A percentile compares a stretch with the other conserved stretches of the same genome.
Conservation (phyloP, 139 green algal species). For the Micractinium sp. region DNA sequence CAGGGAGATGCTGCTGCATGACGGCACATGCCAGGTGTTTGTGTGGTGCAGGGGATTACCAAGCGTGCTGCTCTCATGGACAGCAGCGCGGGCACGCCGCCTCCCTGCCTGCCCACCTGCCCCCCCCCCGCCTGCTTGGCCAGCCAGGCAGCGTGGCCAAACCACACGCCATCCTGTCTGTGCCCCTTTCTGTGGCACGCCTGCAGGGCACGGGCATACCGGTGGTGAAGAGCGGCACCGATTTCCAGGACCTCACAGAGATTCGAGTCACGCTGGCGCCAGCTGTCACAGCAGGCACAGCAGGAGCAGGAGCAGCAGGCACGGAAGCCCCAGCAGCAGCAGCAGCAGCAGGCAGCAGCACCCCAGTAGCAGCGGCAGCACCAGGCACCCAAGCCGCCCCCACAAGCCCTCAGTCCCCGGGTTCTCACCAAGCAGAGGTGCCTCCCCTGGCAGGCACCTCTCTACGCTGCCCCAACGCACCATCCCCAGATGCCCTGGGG, state of each 20-base stretch:
- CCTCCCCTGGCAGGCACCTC: background rate
- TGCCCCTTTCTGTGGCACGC: background rate
- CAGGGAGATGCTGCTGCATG: background rate
- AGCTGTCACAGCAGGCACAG: background rate
- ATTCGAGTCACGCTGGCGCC: background rate
- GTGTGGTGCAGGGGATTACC: too few relatives aligned
- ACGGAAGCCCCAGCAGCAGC: background rate
- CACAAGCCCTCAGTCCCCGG: background rate
- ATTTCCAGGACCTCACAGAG: conserved; percentile 20
- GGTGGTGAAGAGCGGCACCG: conserved; percentile 9
- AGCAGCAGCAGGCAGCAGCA: background rate
- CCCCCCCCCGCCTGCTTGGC: too few relatives aligned
- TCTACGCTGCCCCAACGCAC: background rate
- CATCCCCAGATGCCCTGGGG: background rate
- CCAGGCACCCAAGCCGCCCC: background rate
- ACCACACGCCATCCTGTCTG: background rate
- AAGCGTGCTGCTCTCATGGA: background rate
- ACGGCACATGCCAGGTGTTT: too few relatives aligned
- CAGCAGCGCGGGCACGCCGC: background rate
- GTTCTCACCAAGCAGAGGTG: background rate
- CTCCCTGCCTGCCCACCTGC: background rate
- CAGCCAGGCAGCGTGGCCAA: background rate
- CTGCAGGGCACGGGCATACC: conserved; percentile 13
- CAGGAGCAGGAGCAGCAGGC: conserved; percentile 1
- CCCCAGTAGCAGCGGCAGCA: too few relatives aligned